These are phyloP conservation scores for Xanthoparmelia taractica DNA, from an alignment of 495 filamentous ascomycete genomes.

Conservation along the genomic window DNA sequence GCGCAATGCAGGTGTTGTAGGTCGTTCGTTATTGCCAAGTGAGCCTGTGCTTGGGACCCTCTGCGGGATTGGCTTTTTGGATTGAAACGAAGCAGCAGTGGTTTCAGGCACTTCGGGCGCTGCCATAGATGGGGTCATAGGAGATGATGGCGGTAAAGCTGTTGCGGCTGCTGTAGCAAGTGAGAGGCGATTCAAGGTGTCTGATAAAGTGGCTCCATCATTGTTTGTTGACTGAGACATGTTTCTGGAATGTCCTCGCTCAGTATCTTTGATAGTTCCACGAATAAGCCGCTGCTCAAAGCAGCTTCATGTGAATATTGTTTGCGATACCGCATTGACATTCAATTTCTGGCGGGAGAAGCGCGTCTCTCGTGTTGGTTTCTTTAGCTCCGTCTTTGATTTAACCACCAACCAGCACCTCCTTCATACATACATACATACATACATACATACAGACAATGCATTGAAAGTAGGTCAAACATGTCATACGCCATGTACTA, in stretches of 20 bases:
- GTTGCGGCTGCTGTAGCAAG: slow-evolving; percentile 39
- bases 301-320: background rate
- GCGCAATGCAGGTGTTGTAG: slow-evolving; percentile 38
- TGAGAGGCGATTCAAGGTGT: slow-evolving; percentile 43
- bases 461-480: too few relatives aligned
- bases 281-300: background rate
- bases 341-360: background rate
- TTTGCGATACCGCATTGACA: background rate
- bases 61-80: slow-evolving; percentile 37
- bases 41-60: slow-evolving; percentile 47
- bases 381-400: too few relatives aligned
- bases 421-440: too few relatives aligned
- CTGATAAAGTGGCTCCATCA: slow-evolving; percentile 28
- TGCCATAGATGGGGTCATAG: slow-evolving; percentile 26
- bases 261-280: background rate
- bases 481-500: too few relatives aligned
- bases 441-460: too few relatives aligned
- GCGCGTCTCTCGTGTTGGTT: background rate
- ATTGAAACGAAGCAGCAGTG: slow-evolving; percentile 30
- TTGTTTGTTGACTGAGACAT: slow-evolving; percentile 25
- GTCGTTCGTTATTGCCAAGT: slow-evolving; percentile 42
- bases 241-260: slow-evolving; percentile 2
- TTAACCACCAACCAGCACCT: too few relatives aligned
- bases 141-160: slow-evolving; percentile 40
- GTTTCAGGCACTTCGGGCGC: slow-evolving; percentile 19